phyloP scores from a whole-genome alignment of 257 asterid genomes.

The Salvia splendens region DNA sequence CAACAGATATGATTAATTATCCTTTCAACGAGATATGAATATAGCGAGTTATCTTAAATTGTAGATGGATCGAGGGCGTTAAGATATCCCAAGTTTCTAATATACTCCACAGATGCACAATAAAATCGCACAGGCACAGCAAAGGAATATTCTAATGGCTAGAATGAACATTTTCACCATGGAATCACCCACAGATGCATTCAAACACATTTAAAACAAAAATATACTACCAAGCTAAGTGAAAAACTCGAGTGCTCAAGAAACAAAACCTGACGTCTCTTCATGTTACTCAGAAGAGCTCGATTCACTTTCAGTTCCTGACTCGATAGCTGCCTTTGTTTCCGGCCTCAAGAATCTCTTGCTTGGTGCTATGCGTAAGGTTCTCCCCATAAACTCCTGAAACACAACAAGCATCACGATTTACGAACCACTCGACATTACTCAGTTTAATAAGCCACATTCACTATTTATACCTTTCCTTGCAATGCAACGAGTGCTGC shows the following conservation, averaged over 20 bases:
- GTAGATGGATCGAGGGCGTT: too few relatives aligned
- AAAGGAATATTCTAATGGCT: too few relatives aligned
- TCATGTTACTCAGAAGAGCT: neutral
- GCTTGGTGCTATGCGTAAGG: slow-evolving; percentile 68
- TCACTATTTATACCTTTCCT: slow-evolving; percentile 63
- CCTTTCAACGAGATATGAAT: too few relatives aligned
- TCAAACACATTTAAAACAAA: neutral
- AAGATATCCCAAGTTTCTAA: too few relatives aligned
- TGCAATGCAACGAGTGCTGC: slow-evolving; percentile 64
- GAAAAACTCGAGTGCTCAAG: slow-evolving; percentile 37
- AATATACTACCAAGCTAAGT: slow-evolving; percentile 13
- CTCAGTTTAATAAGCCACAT: slow-evolving; percentile 4
- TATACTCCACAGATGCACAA: too few relatives aligned
- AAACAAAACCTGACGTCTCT: slow-evolving; percentile 24
- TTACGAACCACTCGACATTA: neutral
- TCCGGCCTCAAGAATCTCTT: slow-evolving; percentile 60
- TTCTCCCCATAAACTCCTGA: slow-evolving; percentile 91
- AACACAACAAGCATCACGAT: slow-evolving; percentile 29
- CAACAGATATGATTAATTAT: too few relatives aligned
- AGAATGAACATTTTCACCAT: too few relatives aligned
- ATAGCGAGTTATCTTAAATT: too few relatives aligned
- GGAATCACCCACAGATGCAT: neutral
- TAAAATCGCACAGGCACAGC: too few relatives aligned
- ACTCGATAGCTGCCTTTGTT: slow-evolving; percentile 54
- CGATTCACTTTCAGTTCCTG: slow-evolving; percentile 20